Evolutionary conservation across 1,139 yeast species (phyloP).

Genomic region (Taphrina communis): DNA sequence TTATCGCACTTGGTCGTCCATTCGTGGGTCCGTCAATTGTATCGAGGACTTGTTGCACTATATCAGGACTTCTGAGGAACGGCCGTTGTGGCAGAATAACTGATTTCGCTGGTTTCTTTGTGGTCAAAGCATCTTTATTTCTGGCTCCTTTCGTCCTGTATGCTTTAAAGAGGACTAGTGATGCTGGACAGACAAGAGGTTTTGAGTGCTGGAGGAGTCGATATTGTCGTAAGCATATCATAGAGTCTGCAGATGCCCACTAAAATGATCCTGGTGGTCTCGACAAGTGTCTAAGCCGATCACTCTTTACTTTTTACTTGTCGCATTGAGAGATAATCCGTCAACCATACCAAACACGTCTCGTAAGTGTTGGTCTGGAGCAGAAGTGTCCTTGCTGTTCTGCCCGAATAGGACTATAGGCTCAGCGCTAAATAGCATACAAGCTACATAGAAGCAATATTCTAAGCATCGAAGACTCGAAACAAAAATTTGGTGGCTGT

Average conservation of each 20-base stretch:
- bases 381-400: too few relatives aligned
- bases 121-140: neutral
- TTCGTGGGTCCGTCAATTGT: neutral
- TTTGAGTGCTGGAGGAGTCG: neutral
- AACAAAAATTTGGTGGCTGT: constrained; percentile 3
- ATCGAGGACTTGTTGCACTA: neutral
- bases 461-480: neutral
- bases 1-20: neutral
- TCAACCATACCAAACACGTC: too few relatives aligned
- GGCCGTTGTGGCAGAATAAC: constrained; percentile 13
- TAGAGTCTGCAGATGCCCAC: neutral
- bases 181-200: neutral
- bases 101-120: neutral
- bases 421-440: too few relatives aligned
- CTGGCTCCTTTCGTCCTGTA: constrained; percentile 10
- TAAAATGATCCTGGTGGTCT: too few relatives aligned
- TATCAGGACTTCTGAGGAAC: constrained; percentile 1
- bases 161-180: neutral
- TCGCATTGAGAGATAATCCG: too few relatives aligned
- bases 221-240: neutral
- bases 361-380: too few relatives aligned
- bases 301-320: too few relatives aligned
- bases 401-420: too few relatives aligned
- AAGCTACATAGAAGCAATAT: too few relatives aligned
- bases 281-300: too few relatives aligned